phyloP scores from a whole-genome alignment of 257 asterid species.

The Eustoma russellianum region DNA sequence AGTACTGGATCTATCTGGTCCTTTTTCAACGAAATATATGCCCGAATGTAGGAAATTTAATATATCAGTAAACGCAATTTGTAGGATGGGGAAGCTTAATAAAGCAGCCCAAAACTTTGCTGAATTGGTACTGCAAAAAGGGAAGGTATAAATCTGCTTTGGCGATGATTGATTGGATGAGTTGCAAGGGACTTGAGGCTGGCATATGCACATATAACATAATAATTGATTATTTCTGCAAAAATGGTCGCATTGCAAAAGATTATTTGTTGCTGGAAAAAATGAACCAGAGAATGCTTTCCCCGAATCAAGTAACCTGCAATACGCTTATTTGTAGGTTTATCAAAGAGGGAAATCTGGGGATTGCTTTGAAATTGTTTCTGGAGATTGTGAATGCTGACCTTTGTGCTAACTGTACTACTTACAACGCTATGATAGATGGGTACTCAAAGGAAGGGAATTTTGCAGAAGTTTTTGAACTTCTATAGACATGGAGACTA shows the following conservation, averaged over 20 bases:
- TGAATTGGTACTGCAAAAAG: slow-evolving; percentile 77
- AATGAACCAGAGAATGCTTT: slow-evolving; percentile 54
- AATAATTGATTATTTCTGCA: slow-evolving; percentile 65
- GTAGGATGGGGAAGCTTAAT: slow-evolving; percentile 59
- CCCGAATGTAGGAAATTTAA: slow-evolving; percentile 71
- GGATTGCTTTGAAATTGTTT: slow-evolving; percentile 48
- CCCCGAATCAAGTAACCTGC: slow-evolving; percentile 75
- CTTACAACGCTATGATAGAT: slow-evolving; percentile 64
- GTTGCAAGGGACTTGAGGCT: slow-evolving; percentile 59
- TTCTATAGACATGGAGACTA: slow-evolving; percentile 54
- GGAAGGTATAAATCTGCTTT: slow-evolving; percentile 62
- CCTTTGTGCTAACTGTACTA: slow-evolving; percentile 51
- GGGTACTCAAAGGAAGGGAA: slow-evolving; percentile 64
- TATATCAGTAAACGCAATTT: slow-evolving; percentile 58
- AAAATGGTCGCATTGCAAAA: slow-evolving; percentile 49
- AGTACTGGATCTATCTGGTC: slow-evolving; percentile 49
- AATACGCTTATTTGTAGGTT: slow-evolving; percentile 78
- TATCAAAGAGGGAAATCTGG: slow-evolving; percentile 67
- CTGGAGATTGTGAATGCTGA: slow-evolving; percentile 55
- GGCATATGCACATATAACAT: slow-evolving; percentile 77
- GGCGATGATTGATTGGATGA: slow-evolving; percentile 67
- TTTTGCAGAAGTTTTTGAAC: slow-evolving; percentile 46
- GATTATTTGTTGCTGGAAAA: slow-evolving; percentile 63
- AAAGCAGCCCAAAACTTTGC: slow-evolving; percentile 64
- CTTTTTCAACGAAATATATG: slow-evolving; percentile 57